Evolutionary conservation across 106 monocot species (phyloP), one percentile per base, ranked within the genome.

Genomic region (Phalaenopsis aphrodite): DNA sequence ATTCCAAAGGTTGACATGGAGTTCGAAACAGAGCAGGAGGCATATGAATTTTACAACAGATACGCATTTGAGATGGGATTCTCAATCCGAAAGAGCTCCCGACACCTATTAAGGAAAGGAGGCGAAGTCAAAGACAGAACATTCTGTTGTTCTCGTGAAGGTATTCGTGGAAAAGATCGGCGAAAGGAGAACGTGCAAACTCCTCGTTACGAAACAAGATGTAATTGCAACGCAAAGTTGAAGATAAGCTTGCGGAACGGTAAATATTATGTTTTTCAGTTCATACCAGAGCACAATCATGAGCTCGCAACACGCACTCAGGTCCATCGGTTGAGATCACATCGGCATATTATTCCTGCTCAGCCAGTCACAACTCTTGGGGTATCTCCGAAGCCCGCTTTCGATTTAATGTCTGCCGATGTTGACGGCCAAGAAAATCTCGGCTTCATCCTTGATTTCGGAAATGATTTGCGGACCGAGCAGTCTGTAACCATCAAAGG

Each of bases 141-240:
- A 8, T 80, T 80, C 65, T 80, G 80, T 71, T 80, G 80, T 66
- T 80, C 80, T 9, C 41, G 41, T 3, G 80, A 80, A 80, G 80
- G 80, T 71, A 69, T 37, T 61, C 65, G 80, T 67, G 80, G 46
- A 0, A 80, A 80, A 71, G 65, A 80, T 66, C 69, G 69, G 67
- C 41, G 80, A 17, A 48, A 66, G 64, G 66, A 48, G 42, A 69
- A 71, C 46, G 80, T 71, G 10, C 64, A 80, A 71, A 46, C 18
- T 80, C 69, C 66, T 68, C 80, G 80, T 37, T 41, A 61, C 8
- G 80, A 80, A 56, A 80, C 66, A 71, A 65, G 80, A 24, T 80
- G 64, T 71, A 66, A 42, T 42, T 80, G 80, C 67, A 42, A 66
- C 14, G 80, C 80, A 46, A 66, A 66, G 69, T 45, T 80, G 80